Percentiles rank a stretch among this genome's conserved stretches.
Evolutionary conservation across 2,329 filamentous ascomycete genomes (phyloP).

Genomic region (Calcarisporium arbuscula): DNA sequence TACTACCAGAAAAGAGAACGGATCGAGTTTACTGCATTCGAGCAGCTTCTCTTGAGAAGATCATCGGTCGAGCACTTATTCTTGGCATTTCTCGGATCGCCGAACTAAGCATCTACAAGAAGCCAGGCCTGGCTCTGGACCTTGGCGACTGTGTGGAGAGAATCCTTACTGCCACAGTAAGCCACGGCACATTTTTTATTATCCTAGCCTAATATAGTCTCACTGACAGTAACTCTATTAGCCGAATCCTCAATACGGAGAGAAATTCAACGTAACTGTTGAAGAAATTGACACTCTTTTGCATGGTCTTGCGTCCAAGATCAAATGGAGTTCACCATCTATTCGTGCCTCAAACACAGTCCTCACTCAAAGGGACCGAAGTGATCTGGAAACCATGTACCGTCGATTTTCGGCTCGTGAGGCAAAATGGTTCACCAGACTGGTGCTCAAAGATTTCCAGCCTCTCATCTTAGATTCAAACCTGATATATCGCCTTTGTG

Average conservation of each 20-base stretch:
- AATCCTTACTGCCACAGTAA: conserved; percentile 55
- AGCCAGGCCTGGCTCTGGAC: conserved; percentile 53
- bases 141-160: conserved; percentile 65
- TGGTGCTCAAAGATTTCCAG: conserved; percentile 71
- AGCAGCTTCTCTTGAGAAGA: conserved; percentile 51
- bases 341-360: conserved; percentile 36
- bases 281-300: conserved; percentile 67
- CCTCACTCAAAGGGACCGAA: conserved; percentile 25
- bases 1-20: conserved; percentile 69
- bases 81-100: conserved; percentile 55
- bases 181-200: too few relatives aligned
- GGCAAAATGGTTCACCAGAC: conserved; percentile 79
- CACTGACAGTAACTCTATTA: too few relatives aligned
- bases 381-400: conserved; percentile 51
- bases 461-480: conserved; percentile 56
- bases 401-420: conserved; percentile 57
- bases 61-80: conserved; percentile 61
- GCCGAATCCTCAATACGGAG: conserved; percentile 34
- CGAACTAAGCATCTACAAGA: conserved; percentile 58
- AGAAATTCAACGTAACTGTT: conserved; percentile 47
- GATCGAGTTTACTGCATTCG: conserved; percentile 75
- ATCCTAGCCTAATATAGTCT: too few relatives aligned
- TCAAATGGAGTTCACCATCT: conserved; percentile 62
- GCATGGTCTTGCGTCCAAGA: conserved; percentile 59
- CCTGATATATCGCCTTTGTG: conserved; percentile 52